Conservation (phyloP, 768 basidiomycete species). For the Rubroboletus satanas region DNA sequence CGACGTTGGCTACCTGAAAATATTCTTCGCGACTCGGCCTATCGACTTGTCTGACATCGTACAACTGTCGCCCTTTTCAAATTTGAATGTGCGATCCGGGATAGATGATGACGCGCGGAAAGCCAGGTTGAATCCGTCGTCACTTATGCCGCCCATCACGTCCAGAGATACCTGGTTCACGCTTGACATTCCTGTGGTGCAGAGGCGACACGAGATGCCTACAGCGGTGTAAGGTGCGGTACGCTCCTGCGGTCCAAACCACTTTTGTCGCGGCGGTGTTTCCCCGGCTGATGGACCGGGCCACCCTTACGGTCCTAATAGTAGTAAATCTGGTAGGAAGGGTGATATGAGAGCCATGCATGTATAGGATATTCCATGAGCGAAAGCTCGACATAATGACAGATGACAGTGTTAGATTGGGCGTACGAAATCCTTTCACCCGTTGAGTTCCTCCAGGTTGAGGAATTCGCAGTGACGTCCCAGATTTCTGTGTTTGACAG, state of each 20-base stretch:
- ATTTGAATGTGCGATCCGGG: not conserved
- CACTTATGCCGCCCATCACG: not conserved
- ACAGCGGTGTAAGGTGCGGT: not conserved
- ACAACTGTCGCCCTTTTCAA: conserved; percentile 33
- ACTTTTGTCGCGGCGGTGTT: not conserved
- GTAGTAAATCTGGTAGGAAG: not conserved
- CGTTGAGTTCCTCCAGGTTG: too few species aligned
- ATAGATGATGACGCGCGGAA: not conserved
- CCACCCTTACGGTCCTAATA: too few species aligned
- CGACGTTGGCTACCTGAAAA: conserved; percentile 41
- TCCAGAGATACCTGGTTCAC: conserved; percentile 17
- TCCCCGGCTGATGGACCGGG: not conserved
- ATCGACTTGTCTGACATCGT: conserved; percentile 34
- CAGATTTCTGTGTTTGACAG: too few species aligned
- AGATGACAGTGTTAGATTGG: too few species aligned
- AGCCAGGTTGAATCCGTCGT: not conserved
- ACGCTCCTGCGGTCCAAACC: too few species aligned
- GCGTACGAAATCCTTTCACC: too few species aligned
- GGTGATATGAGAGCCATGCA: not conserved
- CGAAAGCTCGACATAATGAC: not conserved
- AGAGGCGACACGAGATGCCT: conserved; percentile 4
- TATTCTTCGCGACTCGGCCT: conserved; percentile 9
- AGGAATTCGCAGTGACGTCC: not conserved
- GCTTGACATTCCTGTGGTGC: conserved; percentile 14
- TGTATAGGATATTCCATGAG: not conserved